Percentiles rank a stretch among this genome's conserved stretches.
Conservation (phyloP, 2,329 filamentous ascomycete genomes). For the Alternaria gaisen region DNA sequence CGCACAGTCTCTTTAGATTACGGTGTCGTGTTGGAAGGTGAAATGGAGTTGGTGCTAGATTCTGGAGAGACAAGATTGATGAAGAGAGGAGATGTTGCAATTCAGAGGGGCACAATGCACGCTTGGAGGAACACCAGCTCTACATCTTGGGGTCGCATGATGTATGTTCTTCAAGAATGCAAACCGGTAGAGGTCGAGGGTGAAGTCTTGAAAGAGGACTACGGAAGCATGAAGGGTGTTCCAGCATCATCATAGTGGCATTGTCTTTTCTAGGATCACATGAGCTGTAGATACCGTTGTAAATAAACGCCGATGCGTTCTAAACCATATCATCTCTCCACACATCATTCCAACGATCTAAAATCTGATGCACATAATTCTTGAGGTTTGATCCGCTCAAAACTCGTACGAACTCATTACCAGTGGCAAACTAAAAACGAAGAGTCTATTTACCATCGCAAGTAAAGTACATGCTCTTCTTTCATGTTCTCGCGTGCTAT, state of each 20-base stretch:
- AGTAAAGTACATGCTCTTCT: no score
- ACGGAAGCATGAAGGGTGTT: constrained; percentile 43
- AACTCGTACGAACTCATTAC: not conserved
- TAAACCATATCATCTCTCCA: not conserved
- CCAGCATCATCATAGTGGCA: constrained; percentile 34
- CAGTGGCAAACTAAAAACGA: not conserved
- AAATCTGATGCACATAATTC: not conserved
- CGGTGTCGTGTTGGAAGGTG: constrained; percentile 51
- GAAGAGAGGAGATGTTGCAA: constrained; percentile 47
- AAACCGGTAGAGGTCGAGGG: constrained; percentile 38
- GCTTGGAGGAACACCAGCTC: constrained; percentile 46
- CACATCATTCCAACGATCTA: not conserved
- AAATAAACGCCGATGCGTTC: not conserved
- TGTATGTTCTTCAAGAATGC: constrained; percentile 44
- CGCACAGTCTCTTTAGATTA: constrained; percentile 52
- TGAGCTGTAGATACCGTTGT: not conserved
- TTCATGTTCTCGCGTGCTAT: not conserved
- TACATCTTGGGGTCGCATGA: constrained; percentile 42
- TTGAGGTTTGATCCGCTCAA: not conserved
- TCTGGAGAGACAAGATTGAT: constrained; percentile 47
- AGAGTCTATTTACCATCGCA: no score
- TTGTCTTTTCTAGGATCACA: not conserved
- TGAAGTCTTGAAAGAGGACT: constrained; percentile 39
- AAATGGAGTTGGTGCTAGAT: constrained; percentile 49
- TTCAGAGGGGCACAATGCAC: constrained; percentile 53